These are phyloP conservation scores for Porodaedalea pini DNA, from an alignment of 1,284 basidiomycete species.

Conservation along the genomic window DNA sequence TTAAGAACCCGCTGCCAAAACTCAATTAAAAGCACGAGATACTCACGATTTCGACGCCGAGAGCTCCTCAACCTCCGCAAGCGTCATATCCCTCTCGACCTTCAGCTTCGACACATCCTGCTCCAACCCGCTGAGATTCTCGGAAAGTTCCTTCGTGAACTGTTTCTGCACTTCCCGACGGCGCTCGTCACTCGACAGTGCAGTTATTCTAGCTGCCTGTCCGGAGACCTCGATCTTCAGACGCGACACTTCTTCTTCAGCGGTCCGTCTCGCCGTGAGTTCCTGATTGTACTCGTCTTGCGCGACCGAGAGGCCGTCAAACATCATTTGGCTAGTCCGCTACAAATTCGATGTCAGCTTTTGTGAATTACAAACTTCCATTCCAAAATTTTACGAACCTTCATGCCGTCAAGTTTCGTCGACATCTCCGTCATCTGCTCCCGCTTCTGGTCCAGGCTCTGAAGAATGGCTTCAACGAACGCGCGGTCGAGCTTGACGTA, in stretches of 20 bases:
- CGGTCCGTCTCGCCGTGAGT: constrained; percentile 80
- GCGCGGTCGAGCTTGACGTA: constrained; percentile 71
- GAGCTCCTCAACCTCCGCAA: constrained; percentile 93
- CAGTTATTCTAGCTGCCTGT: constrained; percentile 82
- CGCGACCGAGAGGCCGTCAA: constrained; percentile 88
- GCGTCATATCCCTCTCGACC: constrained; percentile 85
- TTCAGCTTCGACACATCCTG: constrained; percentile 83
- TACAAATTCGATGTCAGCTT: constrained; percentile 30
- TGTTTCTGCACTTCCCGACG: constrained; percentile 78
- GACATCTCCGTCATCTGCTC: constrained; percentile 67
- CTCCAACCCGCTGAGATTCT: constrained; percentile 77
- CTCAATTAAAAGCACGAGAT: constrained; percentile 10
- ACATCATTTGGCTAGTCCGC: constrained; percentile 87
- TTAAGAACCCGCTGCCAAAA: constrained; percentile 18
- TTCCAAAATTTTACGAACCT: constrained; percentile 49
- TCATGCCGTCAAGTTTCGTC: constrained; percentile 79
- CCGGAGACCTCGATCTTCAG: constrained; percentile 84
- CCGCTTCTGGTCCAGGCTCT: constrained; percentile 64
- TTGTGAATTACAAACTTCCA: constrained; percentile 5
- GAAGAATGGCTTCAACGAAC: constrained; percentile 72
- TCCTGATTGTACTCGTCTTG: constrained; percentile 93
- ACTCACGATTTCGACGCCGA: constrained; percentile 66
- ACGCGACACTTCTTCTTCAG: constrained; percentile 86
- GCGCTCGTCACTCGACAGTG: constrained; percentile 74
- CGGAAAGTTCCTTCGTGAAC: constrained; percentile 74